Evolutionary conservation across 2,329 filamentous ascomycete species (phyloP), one percentile per base, ranked within the genome.

Genomic region (Celoporthe dispersa): DNA sequence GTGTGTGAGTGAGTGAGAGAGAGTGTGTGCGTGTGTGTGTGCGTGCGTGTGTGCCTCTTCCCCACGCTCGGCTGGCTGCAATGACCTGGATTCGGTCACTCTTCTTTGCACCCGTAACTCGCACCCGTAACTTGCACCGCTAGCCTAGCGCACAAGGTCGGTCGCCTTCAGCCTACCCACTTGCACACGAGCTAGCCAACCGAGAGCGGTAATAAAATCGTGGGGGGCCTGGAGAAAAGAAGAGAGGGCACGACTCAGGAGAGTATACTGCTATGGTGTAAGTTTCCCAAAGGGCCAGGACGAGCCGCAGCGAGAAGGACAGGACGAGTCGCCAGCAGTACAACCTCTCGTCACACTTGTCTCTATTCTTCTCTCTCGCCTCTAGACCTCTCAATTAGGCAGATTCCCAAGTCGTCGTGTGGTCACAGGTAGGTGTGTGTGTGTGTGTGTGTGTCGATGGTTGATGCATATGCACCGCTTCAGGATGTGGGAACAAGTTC

Each of bases 21-120:
- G 69, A 57, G 66, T 68, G 12, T 14, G 41, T 48, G 41, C 39
- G 35, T 59, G 60, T 33, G 69, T 70, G 69, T 68, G 63, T 11
- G 31, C 41, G 33, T 31, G 69, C 68, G 69, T 57, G 66, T 68
- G 4, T 6, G 6, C 67, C 72, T 72, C 72, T 77, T 77, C 75
- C 76, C 76, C 76, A 78, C 76, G 75, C 75, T 77, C 75, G 72
- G 71, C 71, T 76, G 72, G 70, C 68, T 71, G 74, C 73, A 73
- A 60, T 64, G 71, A 73, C 71, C 69, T 72, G 66, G 61, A 44
- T 61, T 57, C 66, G 57, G 51, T 61, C 67, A 64, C 65, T 44
- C 39, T 62, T 41, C 35, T 19, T n/a, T 33, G 59, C 44, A 48
- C 44, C 44, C 44, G 44, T 44, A 44, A 44, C 65, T 64, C 44